phyloP scores from a whole-genome alignment of 164 flowering plant genomes.

The Euptelea pleiosperma region DNA sequence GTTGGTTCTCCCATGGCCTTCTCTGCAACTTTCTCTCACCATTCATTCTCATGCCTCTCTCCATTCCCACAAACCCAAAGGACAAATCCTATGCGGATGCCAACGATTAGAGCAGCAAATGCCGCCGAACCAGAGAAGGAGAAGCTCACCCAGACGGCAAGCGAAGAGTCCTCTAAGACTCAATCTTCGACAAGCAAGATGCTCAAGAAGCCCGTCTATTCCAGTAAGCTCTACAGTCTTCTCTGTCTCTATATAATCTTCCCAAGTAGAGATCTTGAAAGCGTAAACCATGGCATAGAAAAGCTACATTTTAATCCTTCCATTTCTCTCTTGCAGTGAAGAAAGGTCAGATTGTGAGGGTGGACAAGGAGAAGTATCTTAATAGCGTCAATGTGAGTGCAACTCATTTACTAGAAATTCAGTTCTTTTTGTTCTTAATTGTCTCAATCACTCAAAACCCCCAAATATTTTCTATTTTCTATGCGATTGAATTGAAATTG shows the following conservation, averaged over 20 bases:
- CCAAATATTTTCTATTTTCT: no score
- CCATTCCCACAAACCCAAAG: constrained; percentile 23
- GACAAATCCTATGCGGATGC: constrained; percentile 19
- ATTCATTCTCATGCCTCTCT: constrained; percentile 26
- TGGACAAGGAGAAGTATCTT: constrained; percentile 83
- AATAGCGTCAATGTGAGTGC: constrained; percentile 79
- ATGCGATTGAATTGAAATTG: no score
- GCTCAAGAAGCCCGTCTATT: constrained; percentile 65
- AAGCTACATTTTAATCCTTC: background rate
- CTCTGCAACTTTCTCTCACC: constrained; percentile 37
- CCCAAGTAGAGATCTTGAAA: background rate
- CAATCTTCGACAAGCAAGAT: constrained; percentile 22
- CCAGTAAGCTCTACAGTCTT: constrained; percentile 35
- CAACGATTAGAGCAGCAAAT: constrained; percentile 27
- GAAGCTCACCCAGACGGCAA: constrained; percentile 24
- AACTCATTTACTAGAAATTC: background rate
- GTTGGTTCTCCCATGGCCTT: constrained; percentile 36
- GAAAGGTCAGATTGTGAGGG: constrained; percentile 89
- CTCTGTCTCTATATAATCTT: background rate
- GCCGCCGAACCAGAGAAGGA: constrained; percentile 38
- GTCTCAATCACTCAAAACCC: no score
- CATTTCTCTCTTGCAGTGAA: constrained; percentile 52
- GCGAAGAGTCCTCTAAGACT: constrained; percentile 21
- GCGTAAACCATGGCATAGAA: no score
- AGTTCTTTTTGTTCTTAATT: no score